These are phyloP conservation scores for Musa schizocarpa DNA, from an alignment of 176 grass and related monocot species.

Conservation along the genomic window DNA sequence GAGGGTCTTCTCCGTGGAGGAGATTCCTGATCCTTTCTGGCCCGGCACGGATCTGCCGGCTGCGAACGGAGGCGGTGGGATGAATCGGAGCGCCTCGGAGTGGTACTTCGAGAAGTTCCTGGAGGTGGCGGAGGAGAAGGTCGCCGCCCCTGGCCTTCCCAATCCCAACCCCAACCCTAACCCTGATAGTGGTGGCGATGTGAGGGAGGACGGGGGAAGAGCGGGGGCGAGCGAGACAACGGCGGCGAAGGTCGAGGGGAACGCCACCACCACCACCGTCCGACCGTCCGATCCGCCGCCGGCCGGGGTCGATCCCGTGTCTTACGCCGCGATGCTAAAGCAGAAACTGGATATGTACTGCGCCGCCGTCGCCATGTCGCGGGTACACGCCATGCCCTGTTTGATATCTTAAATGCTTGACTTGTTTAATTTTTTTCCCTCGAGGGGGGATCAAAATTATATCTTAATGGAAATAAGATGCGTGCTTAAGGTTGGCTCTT, in stretches of 20 bases:
- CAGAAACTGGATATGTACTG: conserved; percentile 53
- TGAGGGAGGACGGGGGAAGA: neutral
- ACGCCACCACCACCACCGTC: neutral
- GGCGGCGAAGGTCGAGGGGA: conserved; percentile 11
- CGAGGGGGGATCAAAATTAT: no score
- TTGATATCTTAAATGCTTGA: no score
- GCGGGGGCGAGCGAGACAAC: conserved; percentile 12
- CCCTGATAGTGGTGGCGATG: neutral
- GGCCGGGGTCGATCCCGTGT: conserved; percentile 25
- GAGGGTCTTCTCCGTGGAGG: neutral
- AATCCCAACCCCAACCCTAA: conserved; percentile 7
- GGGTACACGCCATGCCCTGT: conserved; percentile 31
- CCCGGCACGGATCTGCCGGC: neutral
- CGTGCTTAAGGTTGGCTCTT: no score
- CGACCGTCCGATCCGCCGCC: neutral
- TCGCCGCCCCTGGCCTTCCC: neutral
- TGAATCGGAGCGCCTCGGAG: conserved; percentile 38
- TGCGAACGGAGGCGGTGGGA: neutral
- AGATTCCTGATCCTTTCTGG: conserved; percentile 25
- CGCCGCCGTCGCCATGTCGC: conserved; percentile 51
- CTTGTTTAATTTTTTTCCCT: no score
- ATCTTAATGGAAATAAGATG: no score
- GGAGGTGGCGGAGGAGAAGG: conserved; percentile 23
- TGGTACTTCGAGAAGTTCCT: conserved; percentile 50
- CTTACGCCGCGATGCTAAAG: conserved; percentile 50